Evolutionary conservation across 2,329 filamentous ascomycete genomes (phyloP), one percentile per base, ranked within the genome.

Genomic region (Lachnellula arida): DNA sequence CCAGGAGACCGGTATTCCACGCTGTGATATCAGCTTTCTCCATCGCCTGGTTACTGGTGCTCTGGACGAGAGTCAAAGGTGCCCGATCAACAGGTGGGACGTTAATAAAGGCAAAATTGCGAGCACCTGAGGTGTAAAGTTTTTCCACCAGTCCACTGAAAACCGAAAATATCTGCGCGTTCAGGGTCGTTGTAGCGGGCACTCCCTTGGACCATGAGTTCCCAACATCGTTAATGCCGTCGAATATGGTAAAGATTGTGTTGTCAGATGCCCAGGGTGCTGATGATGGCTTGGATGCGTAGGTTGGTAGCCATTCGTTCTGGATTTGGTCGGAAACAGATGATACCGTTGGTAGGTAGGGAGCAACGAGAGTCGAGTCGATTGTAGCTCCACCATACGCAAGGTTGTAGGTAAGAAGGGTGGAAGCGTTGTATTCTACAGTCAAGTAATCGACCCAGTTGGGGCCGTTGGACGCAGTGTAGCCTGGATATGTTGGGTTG

Each of bases 61-160:
- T 74, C 54, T 78, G 73, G 1, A 65, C 71, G 7, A 75, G 62
- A 0, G 75, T 78, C 51, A 79, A 61, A 0, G 82, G 82, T 40
- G 76, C 76, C 9, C 78, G 74, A 54, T 86, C 75, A 3, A 85
- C 69, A 1, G 79, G 80, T 1, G 84, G 84, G 0, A 85, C 81
- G 51, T 77, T 83, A 32, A 87, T 59, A 52, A 86, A 75, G 2
- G 78, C 73, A 57, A 86, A 86, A 54, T 84, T 83, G 5, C 82
- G 72, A 2, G 76, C 76, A 0, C 83, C 83, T 2, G 74, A 71
- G 2, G 70, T 65, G 59, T 83, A 83, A 6, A 87, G 70, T 19
- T 74, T 55, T 53, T 75, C 69, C 0, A 78, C 64, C 1, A 78
- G 66, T 5, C 62, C 63, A 12, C 72, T 72, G 53, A 78, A 79